Evolutionary conservation across 805 yeast species (phyloP), one percentile per base, ranked within the genome.

Genomic region (Hanseniaspora vineae): DNA sequence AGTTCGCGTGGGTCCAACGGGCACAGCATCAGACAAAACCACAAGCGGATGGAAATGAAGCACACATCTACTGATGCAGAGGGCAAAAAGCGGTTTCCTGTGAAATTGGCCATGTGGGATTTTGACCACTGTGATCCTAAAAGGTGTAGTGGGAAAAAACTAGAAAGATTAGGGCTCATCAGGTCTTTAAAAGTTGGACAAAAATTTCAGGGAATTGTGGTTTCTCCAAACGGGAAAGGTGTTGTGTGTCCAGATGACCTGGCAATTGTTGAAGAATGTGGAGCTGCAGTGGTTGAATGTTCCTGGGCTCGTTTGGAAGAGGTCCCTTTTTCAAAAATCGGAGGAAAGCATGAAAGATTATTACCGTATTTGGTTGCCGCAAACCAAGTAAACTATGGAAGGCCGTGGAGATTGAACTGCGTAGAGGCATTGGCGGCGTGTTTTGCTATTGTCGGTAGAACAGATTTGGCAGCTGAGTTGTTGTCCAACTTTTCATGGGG

Each of bases 81-180:
- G 11, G 35, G 18, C 9, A 13, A 15, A 19, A 48, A 43, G n/a
- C 67, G 73, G 45, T 84, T 86, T 58, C 96, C 95, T 1, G 81
- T 83, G 33, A 88, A 86, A 58, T 64, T 89, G 52, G 97, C 96
- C 15, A 90, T 90, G 98, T 90, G 98, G 96, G 98, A 92, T 63
- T 92, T 92, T 60, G 96, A 89, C 54, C 98, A 92, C 61, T 92
- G 98, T 68, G 98, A 92, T 66, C 98, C 98, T 1, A 92, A 92
- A 60, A 74, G 97, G 60, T 92, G 98, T 62, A 82, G 94, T 54
- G 98, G 98, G 17, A 92, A 92, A 68, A 89, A 88, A 61, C 70
- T 92, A 31, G 96, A 87, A 58, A 72, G 97, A 48, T 64, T 90
- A 18, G 97, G 97, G 0, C 66, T 87, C 18, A 89, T 92, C 45